Percentiles rank a stretch among this genome's conserved stretches.
These are phyloP conservation scores for Nemania sp. DNA, from an alignment of 2,329 filamentous ascomycete genomes.

Conservation along the genomic window DNA sequence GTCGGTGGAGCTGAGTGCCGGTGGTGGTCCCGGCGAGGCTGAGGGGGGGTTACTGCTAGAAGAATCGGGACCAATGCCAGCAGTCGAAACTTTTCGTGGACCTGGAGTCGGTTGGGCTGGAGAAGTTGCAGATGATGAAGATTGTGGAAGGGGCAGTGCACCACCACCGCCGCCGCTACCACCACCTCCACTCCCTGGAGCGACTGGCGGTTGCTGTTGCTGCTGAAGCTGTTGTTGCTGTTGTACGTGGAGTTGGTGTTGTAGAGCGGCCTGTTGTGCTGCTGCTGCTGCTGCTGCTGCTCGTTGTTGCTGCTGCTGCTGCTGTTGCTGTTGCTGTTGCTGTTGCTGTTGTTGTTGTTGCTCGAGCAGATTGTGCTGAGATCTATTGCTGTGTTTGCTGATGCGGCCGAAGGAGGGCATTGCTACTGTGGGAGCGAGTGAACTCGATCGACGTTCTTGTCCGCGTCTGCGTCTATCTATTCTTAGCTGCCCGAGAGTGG, in stretches of 20 bases:
- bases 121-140: slow-evolving; percentile 40
- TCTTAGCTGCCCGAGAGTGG: slow-evolving; percentile 32
- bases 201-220: slow-evolving; percentile 41
- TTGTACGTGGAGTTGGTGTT: slow-evolving; percentile 45
- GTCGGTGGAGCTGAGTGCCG: slow-evolving; percentile 60
- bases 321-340: slow-evolving; percentile 52
- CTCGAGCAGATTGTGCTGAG: slow-evolving; percentile 67
- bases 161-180: slow-evolving; percentile 42
- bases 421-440: slow-evolving; percentile 43
- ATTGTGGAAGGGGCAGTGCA: slow-evolving; percentile 49
- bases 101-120: slow-evolving; percentile 41
- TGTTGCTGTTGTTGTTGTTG: slow-evolving; percentile 52
- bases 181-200: slow-evolving; percentile 46
- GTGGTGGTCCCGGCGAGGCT: slow-evolving; percentile 57
- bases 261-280: slow-evolving; percentile 52
- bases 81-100: slow-evolving; percentile 45
- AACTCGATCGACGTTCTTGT: slow-evolving; percentile 10
- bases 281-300: slow-evolving; percentile 48
- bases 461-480: slow-evolving; percentile 32
- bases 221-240: slow-evolving; percentile 44
- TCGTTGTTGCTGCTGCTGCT: slow-evolving; percentile 49
- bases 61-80: slow-evolving; percentile 42
- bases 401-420: slow-evolving; percentile 68
- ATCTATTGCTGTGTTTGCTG: slow-evolving; percentile 59
- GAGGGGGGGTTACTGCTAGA: slow-evolving; percentile 55